Base-by-base conservation (phyloP, 352 stramenopile species). In the Pythium rishiriense region DNA sequence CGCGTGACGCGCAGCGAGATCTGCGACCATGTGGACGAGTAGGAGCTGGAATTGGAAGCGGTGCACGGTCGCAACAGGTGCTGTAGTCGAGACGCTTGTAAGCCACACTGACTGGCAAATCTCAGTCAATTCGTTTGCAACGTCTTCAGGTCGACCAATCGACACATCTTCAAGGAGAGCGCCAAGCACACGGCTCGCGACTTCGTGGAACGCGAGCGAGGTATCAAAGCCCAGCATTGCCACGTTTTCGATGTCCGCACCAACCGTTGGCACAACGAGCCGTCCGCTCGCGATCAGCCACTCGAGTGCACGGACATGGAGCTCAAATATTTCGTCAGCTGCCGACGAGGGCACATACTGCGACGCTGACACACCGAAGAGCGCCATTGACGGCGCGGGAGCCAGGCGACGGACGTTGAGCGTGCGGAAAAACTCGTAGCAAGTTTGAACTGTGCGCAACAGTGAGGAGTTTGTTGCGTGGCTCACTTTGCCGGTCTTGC, bases 41-140 rank as follows among this genome's bases (percentile, higher is more conserved):
- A 70, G 21, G 0, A 81, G 24, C 55, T 81, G 64, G 52, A 67
- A 73, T 1, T 42, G 22, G 25, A 68, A 67, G n/a, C 56, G 43
- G 9, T 37, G 24, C 4, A 4, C 31, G 35, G 3, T 41, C 33
- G 19, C 33, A 26, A 21, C 24, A 33, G 8, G 24, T 14, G n/a
- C 5, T 3, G 29, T 43, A 1, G 7, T 12, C 10, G 49, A 33
- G 10, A 60, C 21, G 17, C 24, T 59, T 5, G 31, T 31, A 2
- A 61, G 24, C 51, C 59, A 66, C 21, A n/a, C 21, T 0, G 26
- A 12, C 26, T 54, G 49, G 39, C 48, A 66, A 22, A 52, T 48
- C 41, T 66, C 49, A 12, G 59, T 49, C 17, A 66, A 25, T 25
- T 66, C 39, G 5, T 39, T 26, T 1, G 59, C 59, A 2, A 66